These are phyloP conservation scores for Pelargonium cotyledonis DNA, from an alignment of 441 rosid genomes.

Conservation along the genomic window DNA sequence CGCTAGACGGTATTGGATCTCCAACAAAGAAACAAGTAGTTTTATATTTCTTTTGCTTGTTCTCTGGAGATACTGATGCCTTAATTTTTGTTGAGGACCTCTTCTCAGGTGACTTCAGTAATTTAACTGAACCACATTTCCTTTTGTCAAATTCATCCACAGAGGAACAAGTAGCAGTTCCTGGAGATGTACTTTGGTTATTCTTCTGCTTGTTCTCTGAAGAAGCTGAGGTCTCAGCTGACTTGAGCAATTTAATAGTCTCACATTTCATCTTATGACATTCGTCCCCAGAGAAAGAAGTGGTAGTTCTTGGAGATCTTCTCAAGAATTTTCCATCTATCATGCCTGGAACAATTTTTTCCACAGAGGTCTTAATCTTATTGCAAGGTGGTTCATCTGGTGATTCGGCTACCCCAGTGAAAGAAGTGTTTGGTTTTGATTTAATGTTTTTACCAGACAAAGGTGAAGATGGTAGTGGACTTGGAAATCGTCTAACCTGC, in stretches of 20 bases:
- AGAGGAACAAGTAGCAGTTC: background rate
- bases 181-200: slow-evolving; percentile 1
- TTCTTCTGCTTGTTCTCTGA: slow-evolving; percentile 19
- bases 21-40: slow-evolving; percentile 45
- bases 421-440: slow-evolving; percentile 19
- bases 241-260: slow-evolving; percentile 12
- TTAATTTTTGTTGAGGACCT: background rate
- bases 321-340: slow-evolving; percentile 23
- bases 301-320: slow-evolving; percentile 22
- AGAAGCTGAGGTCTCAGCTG: slow-evolving; percentile 22
- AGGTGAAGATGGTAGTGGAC: slow-evolving; percentile 4
- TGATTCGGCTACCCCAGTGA: slow-evolving; percentile 17
- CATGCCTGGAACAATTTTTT: slow-evolving; percentile 23
- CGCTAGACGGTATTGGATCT: slow-evolving; percentile 60
- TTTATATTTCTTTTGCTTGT: slow-evolving; percentile 10
- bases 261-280: slow-evolving; percentile 15
- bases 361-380: slow-evolving; percentile 24
- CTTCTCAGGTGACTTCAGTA: background rate
- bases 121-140: background rate
- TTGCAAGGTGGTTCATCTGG: slow-evolving; percentile 34
- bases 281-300: slow-evolving; percentile 18
- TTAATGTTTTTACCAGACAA: slow-evolving; percentile 11
- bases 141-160: slow-evolving; percentile 4
- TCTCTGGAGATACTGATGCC: background rate
- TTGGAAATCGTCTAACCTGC: slow-evolving; percentile 16